phyloP scores from a whole-genome alignment of 345 rosid species.

The Lepidium didymum region DNA sequence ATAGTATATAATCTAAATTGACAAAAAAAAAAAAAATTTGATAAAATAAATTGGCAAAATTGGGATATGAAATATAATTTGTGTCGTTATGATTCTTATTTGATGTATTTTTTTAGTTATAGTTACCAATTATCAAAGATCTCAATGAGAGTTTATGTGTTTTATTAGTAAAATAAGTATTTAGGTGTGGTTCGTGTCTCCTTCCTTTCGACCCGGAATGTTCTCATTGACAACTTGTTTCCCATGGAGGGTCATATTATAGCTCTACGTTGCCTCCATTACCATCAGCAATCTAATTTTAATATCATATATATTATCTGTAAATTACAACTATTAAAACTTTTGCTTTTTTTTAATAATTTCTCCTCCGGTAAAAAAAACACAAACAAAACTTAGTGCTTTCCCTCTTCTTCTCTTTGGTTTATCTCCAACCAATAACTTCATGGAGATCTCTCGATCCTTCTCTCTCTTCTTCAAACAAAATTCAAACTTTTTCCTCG shows the following conservation, averaged over 20 bases:
- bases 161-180: neutral
- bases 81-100: too few species aligned
- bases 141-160: neutral
- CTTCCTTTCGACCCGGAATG: constrained; percentile 20
- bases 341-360: neutral
- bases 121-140: neutral
- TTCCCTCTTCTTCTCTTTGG: constrained; percentile 30
- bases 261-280: constrained; percentile 32
- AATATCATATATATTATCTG: constrained; percentile 8
- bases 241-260: constrained; percentile 19
- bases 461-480: constrained; percentile 5
- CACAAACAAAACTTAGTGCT: constrained; percentile 27
- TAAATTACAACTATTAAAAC: constrained; percentile 9
- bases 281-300: constrained; percentile 20
- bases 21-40: too few species aligned
- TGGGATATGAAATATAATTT: too few species aligned
- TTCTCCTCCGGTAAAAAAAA: constrained; percentile 6
- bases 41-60: too few species aligned
- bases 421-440: constrained; percentile 20
- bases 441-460: constrained; percentile 1
- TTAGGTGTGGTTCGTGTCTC: constrained; percentile 6
- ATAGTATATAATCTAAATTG: too few species aligned
- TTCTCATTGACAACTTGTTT: constrained; percentile 22
- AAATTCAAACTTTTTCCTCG: constrained; percentile 5
- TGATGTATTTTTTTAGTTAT: neutral